phyloP scores from a whole-genome alignment of 768 basidiomycete genomes.

The Calocybe gangraenosa region DNA sequence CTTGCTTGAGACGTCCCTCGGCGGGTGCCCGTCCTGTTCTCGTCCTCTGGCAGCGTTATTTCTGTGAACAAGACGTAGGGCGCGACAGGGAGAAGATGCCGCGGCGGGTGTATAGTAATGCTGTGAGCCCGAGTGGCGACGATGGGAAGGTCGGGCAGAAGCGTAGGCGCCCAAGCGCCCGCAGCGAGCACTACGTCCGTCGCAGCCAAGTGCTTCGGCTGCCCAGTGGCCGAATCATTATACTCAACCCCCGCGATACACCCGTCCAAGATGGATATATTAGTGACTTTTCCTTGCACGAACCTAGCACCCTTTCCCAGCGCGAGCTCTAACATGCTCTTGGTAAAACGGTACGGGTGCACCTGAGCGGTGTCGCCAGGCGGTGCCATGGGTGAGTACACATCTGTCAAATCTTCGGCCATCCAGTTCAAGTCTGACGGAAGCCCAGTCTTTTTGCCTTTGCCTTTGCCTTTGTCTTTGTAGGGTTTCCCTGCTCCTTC shows the following conservation, averaged over 20 bases:
- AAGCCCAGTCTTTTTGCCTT: conserved; percentile 29
- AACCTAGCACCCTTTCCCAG: conserved; percentile 46
- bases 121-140: conserved; percentile 69
- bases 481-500: conserved; percentile 22
- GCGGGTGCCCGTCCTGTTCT: not conserved
- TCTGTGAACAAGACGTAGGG: conserved; percentile 85
- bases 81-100: conserved; percentile 42
- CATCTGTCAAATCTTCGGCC: conserved; percentile 51
- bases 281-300: conserved; percentile 41
- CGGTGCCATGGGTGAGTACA: conserved; percentile 57
- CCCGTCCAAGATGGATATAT: conserved; percentile 35
- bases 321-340: conserved; percentile 65
- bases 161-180: conserved; percentile 79
- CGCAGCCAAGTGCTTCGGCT: conserved; percentile 39
- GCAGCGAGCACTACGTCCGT: conserved; percentile 74
- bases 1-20: conserved; percentile 25
- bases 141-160: conserved; percentile 57
- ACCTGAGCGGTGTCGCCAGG: conserved; percentile 68
- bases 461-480: conserved; percentile 9
- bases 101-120: conserved; percentile 53
- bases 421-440: conserved; percentile 55
- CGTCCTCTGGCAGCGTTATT: conserved; percentile 34
- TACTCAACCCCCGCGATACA: conserved; percentile 49
- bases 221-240: conserved; percentile 16
- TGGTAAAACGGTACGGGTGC: conserved; percentile 72